phyloP scores from a whole-genome alignment of 768 basidiomycete genomes.

The Tubosaeta sp. region DNA sequence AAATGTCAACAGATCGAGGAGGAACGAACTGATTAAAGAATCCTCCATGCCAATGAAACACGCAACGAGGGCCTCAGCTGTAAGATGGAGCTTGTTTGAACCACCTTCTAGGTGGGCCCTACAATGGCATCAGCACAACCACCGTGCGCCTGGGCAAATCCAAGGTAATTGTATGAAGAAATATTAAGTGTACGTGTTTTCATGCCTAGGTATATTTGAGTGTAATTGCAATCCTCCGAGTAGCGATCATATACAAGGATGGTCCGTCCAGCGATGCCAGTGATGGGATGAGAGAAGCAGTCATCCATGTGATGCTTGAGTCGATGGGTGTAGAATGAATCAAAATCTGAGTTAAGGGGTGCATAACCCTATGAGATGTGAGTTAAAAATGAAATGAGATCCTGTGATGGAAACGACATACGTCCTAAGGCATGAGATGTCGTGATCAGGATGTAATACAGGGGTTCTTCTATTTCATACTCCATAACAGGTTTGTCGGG shows the following conservation, averaged over 20 bases:
- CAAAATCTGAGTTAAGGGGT: constrained; percentile 95
- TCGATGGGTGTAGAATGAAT: constrained; percentile 97
- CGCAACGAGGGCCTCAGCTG: constrained; percentile 83
- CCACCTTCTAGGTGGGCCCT: constrained; percentile 82
- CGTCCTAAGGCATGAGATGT: constrained; percentile 85
- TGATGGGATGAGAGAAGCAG: constrained; percentile 89
- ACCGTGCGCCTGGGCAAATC: constrained; percentile 91
- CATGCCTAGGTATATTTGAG: constrained; percentile 71
- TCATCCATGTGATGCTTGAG: constrained; percentile 93
- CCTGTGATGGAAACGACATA: constrained; percentile 40
- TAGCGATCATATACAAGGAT: constrained; percentile 81
- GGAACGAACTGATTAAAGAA: constrained; percentile 80
- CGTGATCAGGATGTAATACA: constrained; percentile 86
- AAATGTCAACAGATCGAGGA: constrained; percentile 79
- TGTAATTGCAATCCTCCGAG: constrained; percentile 77
- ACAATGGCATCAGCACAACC: constrained; percentile 93
- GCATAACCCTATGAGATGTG: constrained; percentile 76
- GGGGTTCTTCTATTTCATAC: constrained; percentile 77
- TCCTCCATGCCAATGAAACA: constrained; percentile 90
- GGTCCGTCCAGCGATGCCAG: constrained; percentile 93
- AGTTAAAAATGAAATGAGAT: constrained; percentile 1
- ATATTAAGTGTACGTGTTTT: constrained; percentile 91
- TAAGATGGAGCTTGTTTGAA: constrained; percentile 77
- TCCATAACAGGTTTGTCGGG: constrained; percentile 41
- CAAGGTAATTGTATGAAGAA: constrained; percentile 98